phyloP scores from a whole-genome alignment of 371 early-diverging fungal species.

The Mortierella sp. region DNA sequence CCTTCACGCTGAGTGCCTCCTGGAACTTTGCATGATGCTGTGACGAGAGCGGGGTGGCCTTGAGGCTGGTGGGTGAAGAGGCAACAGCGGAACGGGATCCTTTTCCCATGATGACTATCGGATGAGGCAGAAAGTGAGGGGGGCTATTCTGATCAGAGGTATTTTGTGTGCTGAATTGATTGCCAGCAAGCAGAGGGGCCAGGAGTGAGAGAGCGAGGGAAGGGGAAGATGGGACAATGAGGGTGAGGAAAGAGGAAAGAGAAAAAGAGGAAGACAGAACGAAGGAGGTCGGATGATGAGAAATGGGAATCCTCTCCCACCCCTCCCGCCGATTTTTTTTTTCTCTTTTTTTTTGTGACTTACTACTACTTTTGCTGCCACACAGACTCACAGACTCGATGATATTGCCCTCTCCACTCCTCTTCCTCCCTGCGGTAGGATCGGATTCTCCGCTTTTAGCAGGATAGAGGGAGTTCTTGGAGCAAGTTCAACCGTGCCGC shows the following conservation, averaged over 20 bases:
- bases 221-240: neutral
- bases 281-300: neutral
- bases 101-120: slow-evolving; percentile 51
- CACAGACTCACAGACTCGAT: no score
- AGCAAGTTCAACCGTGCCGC: no score
- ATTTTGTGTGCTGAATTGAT: no score
- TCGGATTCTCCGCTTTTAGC: no score
- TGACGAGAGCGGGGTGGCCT: slow-evolving; percentile 54
- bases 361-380: no score
- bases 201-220: neutral
- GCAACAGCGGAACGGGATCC: slow-evolving; percentile 51
- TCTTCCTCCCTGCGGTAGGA: no score
- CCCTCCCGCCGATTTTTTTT: no score
- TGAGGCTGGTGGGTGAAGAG: slow-evolving; percentile 44
- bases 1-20: slow-evolving; percentile 51
- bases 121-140: neutral
- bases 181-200: neutral
- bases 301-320: neutral
- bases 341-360: no score
- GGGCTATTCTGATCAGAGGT: neutral
- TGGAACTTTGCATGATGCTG: slow-evolving; percentile 57
- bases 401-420: no score
- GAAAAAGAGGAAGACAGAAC: neutral
- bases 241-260: neutral
- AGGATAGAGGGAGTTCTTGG: no score